phyloP scores from a whole-genome alignment of 176 grass and related monocot genomes.

The Carex scoparia region DNA sequence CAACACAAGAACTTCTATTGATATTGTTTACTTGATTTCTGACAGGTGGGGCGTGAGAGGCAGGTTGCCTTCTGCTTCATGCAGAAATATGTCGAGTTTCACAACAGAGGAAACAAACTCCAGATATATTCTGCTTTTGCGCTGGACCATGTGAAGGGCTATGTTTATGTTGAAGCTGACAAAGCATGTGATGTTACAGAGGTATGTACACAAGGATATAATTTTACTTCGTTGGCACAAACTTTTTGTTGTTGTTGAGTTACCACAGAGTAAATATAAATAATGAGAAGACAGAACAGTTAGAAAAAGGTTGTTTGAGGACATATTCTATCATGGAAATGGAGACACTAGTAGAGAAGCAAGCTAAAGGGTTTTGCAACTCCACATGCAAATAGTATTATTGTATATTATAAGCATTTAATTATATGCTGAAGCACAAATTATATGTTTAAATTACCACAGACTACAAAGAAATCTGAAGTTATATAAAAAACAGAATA shows the following conservation, averaged over 20 bases:
- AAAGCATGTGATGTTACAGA: constrained; percentile 83
- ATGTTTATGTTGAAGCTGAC: constrained; percentile 92
- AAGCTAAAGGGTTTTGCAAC: not conserved
- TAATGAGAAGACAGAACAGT: not conserved
- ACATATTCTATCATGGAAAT: constrained; percentile 2
- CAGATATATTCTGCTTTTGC: constrained; percentile 83
- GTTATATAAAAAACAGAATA: not conserved
- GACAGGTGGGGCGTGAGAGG: constrained; percentile 73
- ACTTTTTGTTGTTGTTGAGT: not conserved
- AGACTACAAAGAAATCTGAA: not conserved
- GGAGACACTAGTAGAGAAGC: not conserved
- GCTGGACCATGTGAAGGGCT: constrained; percentile 89
- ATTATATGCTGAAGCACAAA: not conserved
- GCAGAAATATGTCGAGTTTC: constrained; percentile 82
- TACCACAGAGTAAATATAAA: not conserved
- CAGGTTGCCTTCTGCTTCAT: constrained; percentile 94
- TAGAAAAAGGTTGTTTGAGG: constrained; percentile 3
- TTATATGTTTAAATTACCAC: not conserved
- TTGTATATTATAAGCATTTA: not conserved
- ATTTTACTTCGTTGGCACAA: constrained; percentile 3
- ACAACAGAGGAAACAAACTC: constrained; percentile 61
- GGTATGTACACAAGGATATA: constrained; percentile 35
- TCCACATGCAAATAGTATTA: not conserved
- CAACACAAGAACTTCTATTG: not conserved
- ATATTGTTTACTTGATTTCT: constrained; percentile 30